Evolutionary conservation across 306 rosid species (phyloP).

Genomic region (Glycine tomentella): DNA sequence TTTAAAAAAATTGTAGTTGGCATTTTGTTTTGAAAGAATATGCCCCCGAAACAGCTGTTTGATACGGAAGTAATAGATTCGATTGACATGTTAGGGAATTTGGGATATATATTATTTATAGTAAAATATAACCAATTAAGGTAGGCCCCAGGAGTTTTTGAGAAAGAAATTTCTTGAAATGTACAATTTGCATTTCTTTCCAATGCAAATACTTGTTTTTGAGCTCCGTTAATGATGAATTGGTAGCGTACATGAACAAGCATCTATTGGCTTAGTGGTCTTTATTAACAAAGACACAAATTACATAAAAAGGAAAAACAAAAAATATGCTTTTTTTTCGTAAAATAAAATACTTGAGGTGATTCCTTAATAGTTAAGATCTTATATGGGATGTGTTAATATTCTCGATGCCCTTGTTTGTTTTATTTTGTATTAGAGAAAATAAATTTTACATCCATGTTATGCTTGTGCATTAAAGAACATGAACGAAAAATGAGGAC

Average conservation of each 20-base stretch:
- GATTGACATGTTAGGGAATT: background rate
- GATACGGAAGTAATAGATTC: background rate
- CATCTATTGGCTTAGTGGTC: background rate
- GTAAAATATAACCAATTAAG: background rate
- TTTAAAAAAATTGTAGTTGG: background rate
- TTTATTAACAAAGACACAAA: background rate
- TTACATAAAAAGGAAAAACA: background rate
- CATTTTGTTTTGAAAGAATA: conserved; percentile 1
- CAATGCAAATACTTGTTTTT: background rate
- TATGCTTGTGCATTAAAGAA: background rate
- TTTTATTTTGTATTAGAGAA: no score
- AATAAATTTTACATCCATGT: background rate
- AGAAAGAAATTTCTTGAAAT: conserved; percentile 34
- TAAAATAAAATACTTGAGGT: background rate
- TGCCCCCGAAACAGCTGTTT: background rate
- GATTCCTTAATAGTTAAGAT: conserved; percentile 27
- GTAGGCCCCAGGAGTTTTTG: background rate
- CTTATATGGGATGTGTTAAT: background rate
- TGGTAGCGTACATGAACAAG: background rate
- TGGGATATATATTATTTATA: background rate
- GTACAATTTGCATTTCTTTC: background rate
- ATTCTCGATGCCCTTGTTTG: background rate
- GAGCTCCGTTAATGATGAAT: background rate
- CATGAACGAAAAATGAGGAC: background rate
- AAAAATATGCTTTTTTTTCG: background rate